A percentile compares a stretch with the other conserved stretches of the same genome.
phyloP scores from a whole-genome alignment of 805 yeast species.

The Yarrowia porcina region DNA sequence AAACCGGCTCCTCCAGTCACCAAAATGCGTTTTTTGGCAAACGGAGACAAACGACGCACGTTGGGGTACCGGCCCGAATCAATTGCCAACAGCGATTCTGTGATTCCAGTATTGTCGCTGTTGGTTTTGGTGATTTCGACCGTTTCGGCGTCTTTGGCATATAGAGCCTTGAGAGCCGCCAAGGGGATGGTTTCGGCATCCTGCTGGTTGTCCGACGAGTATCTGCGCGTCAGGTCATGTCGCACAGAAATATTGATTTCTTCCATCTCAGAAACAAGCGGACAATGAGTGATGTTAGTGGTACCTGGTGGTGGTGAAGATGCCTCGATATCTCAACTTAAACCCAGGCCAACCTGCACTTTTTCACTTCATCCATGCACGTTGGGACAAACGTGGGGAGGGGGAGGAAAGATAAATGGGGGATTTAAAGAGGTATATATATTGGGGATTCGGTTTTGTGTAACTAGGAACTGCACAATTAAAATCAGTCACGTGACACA shows the following conservation, averaged over 20 bases:
- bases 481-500: no score
- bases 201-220: conserved; percentile 5
- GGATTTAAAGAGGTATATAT: no score
- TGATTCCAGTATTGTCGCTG: background rate
- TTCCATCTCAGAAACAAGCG: background rate
- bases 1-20: conserved; percentile 37
- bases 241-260: conserved; percentile 17
- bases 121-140: background rate
- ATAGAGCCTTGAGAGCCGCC: conserved; percentile 5
- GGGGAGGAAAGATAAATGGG: no score
- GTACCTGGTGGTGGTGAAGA: background rate
- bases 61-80: conserved; percentile 28
- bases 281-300: no score
- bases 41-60: conserved; percentile 33
- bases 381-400: background rate
- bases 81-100: conserved; percentile 17
- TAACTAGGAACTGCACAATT: no score
- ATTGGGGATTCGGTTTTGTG: no score
- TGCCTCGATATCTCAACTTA: background rate
- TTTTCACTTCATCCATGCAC: background rate
- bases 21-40: conserved; percentile 32
- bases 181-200: conserved; percentile 14
- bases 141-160: conserved; percentile 12
- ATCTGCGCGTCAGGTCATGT: conserved; percentile 6
- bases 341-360: background rate